These are phyloP conservation scores for Nemania abortiva DNA, from an alignment of 2,329 filamentous ascomycete species.

Conservation along the genomic window DNA sequence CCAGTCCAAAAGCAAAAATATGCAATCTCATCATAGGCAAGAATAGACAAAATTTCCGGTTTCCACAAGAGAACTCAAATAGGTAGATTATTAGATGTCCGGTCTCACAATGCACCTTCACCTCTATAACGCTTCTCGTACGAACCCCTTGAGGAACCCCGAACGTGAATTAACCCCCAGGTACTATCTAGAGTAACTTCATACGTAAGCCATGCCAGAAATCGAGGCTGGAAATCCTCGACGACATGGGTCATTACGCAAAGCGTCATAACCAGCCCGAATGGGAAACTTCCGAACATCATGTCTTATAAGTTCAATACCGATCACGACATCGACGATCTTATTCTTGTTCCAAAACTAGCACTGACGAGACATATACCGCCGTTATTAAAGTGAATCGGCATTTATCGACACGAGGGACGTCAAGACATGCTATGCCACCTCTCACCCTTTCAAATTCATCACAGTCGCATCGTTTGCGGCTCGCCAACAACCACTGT, in stretches of 20 bases:
- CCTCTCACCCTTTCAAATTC: not conserved
- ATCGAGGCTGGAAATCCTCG: constrained; percentile 18
- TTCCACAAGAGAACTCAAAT: not conserved
- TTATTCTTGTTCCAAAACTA: not conserved
- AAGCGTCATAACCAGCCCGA: constrained; percentile 9
- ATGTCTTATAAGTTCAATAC: not conserved
- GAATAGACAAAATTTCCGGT: constrained; percentile 3
- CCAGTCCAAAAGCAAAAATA: constrained; percentile 3
- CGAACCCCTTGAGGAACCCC: not conserved
- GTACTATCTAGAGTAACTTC: constrained; percentile 7
- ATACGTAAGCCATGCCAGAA: constrained; percentile 12
- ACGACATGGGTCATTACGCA: constrained; percentile 1
- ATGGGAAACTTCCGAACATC: constrained; percentile 2
- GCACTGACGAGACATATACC: not conserved
- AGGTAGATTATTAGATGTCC: not conserved
- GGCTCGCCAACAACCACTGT: not conserved
- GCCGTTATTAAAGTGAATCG: not conserved
- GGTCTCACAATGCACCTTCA: not conserved
- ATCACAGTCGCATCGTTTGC: not conserved
- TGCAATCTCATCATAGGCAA: not conserved
- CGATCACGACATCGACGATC: not conserved
- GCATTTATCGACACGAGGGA: not conserved
- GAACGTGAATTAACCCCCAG: not conserved
- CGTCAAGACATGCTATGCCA: not conserved
- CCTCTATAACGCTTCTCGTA: constrained; percentile 5